Percentiles rank a stretch among this genome's conserved stretches.
Evolutionary conservation across 805 yeast genomes (phyloP).

Genomic region (Hanseniaspora lindneri): DNA sequence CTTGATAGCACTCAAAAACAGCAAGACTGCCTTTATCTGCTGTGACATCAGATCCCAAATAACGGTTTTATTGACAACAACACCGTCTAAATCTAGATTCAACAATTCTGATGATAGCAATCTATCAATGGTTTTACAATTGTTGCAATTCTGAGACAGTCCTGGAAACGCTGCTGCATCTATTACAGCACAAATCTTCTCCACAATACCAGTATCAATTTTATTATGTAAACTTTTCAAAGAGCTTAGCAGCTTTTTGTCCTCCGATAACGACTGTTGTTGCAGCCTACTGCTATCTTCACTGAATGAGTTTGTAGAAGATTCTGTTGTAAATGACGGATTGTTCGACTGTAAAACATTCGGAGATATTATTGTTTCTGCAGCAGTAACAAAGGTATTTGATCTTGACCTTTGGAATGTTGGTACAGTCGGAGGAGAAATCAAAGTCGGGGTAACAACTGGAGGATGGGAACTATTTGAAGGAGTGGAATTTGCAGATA

Average conservation of each 20-base stretch:
- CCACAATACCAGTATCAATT: conserved; percentile 6
- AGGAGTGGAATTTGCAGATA: background rate
- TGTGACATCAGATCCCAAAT: conserved; percentile 80
- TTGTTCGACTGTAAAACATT: too few relatives aligned
- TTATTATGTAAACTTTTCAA: conserved; percentile 1
- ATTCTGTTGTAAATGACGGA: background rate
- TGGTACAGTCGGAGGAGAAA: conserved; percentile 5
- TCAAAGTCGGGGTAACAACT: conserved; percentile 7
- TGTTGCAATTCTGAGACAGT: conserved; percentile 2
- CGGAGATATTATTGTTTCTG: background rate
- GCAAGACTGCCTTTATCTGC: conserved; percentile 71
- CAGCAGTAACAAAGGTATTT: background rate
- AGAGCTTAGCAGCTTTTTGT: background rate
- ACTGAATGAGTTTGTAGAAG: background rate
- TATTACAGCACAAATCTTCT: background rate
- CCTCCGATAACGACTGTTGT: background rate
- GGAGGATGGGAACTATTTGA: background rate
- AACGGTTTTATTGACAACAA: conserved; percentile 38
- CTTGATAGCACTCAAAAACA: conserved; percentile 72
- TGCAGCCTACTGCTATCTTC: too few relatives aligned
- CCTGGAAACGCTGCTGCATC: background rate
- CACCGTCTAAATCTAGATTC: background rate
- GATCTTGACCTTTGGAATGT: conserved; percentile 9
- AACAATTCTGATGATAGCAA: background rate
- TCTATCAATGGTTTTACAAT: conserved; percentile 7